Conservation (phyloP, 2,329 filamentous ascomycete species). For the Chaetomium globosum region DNA sequence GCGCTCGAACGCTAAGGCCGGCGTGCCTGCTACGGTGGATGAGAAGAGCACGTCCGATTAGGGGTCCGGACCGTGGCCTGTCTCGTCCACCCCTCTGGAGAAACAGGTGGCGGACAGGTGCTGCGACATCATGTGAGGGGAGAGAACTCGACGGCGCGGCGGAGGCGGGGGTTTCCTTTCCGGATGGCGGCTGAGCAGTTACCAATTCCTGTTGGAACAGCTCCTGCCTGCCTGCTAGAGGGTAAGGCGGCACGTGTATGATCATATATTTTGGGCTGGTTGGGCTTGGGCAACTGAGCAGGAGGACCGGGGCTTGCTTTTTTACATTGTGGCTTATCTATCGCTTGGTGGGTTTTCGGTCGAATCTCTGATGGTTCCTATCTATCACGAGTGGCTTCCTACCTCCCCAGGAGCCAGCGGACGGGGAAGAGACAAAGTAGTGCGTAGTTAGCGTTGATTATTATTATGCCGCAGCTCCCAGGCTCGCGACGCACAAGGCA, state of each 20-base stretch:
- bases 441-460: constrained; percentile 3
- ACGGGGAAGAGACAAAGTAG: neutral
- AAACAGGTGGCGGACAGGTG: constrained; percentile 12
- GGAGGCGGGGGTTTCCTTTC: neutral
- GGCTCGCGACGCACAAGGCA: neutral
- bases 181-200: neutral
- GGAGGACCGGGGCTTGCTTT: neutral
- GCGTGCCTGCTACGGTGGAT: constrained; percentile 30
- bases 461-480: neutral
- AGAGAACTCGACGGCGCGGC: neutral
- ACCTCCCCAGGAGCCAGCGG: neutral
- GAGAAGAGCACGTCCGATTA: constrained; percentile 29
- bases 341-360: neutral
- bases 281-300: constrained; percentile 5
- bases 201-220: neutral
- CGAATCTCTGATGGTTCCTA: constrained; percentile 9
- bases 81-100: neutral
- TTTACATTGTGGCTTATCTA: constrained; percentile 5
- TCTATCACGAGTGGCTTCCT: neutral
- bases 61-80: constrained; percentile 21
- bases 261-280: neutral
- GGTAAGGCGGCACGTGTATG: neutral
- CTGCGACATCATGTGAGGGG: constrained; percentile 29
- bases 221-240: neutral
- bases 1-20: constrained; percentile 44